These are phyloP conservation scores for Nitzschia palea DNA, from an alignment of 108 stramenopile species.

Conservation along the genomic window DNA sequence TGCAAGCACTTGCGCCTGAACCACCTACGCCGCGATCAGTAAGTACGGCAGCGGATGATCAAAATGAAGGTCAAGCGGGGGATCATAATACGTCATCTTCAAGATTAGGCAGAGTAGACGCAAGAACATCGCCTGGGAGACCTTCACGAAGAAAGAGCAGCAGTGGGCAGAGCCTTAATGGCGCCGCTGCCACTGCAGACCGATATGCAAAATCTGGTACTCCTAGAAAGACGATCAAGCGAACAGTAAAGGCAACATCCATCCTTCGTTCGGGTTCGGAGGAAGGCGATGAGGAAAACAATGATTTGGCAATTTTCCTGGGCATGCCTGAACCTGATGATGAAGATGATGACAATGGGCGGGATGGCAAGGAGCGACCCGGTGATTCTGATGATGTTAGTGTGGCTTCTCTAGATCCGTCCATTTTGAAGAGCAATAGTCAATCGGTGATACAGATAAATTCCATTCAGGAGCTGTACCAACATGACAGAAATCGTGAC, in stretches of 20 bases:
- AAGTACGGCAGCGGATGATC: not conserved
- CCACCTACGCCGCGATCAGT: not conserved
- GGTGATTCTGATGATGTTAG: not conserved
- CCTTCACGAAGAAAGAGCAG: not conserved
- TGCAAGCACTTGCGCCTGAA: not conserved
- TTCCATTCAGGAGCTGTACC: constrained; percentile 8
- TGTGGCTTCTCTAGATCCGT: constrained; percentile 6
- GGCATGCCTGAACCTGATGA: not conserved
- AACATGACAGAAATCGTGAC: not conserved
- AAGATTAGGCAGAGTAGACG: not conserved
- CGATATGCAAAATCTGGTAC: not conserved
- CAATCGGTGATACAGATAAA: not conserved
- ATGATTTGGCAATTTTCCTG: not conserved
- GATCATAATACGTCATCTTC: not conserved
- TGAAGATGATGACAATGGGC: not conserved
- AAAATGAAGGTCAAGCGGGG: not conserved
- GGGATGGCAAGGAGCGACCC: not conserved
- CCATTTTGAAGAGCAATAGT: not conserved
- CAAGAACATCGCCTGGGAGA: not conserved
- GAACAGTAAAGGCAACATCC: too few relatives aligned
- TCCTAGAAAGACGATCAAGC: not conserved
- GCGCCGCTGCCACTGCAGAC: not conserved
- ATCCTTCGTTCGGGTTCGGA: too few relatives aligned
- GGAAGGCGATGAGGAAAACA: not conserved
- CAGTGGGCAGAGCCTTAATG: not conserved